Percentiles rank a stretch among this genome's conserved stretches.
Evolutionary conservation across 306 rosid species (phyloP).

Genomic region (Rosa lucieae): DNA sequence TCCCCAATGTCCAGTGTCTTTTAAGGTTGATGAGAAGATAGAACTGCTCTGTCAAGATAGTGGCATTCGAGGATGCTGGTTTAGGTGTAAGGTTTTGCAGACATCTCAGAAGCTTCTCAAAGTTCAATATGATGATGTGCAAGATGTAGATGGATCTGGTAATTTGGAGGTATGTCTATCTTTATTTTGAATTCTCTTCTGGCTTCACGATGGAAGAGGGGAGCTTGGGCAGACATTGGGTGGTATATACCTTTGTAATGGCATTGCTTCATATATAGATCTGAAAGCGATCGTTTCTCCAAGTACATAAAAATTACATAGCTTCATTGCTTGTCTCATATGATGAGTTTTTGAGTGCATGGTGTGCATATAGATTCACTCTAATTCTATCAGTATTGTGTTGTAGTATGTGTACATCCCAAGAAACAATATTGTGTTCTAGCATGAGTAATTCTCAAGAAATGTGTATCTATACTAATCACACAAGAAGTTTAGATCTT

Average conservation of each 20-base stretch:
- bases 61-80: constrained; percentile 92
- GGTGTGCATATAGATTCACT: not conserved
- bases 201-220: constrained; percentile 4
- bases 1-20: constrained; percentile 32
- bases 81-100: constrained; percentile 65
- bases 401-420: not conserved
- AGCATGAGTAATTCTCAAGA: not conserved
- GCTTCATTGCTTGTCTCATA: not conserved
- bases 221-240: constrained; percentile 5
- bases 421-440: not conserved
- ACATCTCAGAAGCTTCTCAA: constrained; percentile 50
- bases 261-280: constrained; percentile 3
- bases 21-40: constrained; percentile 52
- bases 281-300: not conserved
- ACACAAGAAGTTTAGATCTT: constrained; percentile 22
- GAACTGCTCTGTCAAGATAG: constrained; percentile 83
- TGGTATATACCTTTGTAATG: not conserved
- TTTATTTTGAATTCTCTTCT: constrained; percentile 16
- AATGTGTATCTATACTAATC: constrained; percentile 16
- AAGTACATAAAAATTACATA: not conserved
- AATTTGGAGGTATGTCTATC: constrained; percentile 56
- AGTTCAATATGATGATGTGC: constrained; percentile 62
- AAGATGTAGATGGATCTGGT: constrained; percentile 50
- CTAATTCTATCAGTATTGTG: not conserved
- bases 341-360: not conserved